Conservation (phyloP, 176 grass and related monocot species). For the Avena atlantica region DNA sequence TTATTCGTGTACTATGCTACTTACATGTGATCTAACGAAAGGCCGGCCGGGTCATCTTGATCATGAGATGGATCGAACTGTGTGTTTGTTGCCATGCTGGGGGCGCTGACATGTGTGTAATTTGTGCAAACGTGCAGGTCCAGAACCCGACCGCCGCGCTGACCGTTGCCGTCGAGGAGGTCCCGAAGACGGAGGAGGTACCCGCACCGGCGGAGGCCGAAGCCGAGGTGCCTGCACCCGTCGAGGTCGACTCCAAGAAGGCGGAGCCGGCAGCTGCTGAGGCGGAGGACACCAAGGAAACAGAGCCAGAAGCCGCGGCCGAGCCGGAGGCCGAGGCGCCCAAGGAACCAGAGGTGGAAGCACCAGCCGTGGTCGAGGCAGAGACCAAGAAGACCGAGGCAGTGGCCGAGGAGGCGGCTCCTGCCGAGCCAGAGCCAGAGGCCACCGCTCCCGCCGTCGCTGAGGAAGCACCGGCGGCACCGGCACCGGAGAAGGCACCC, state of each 20-base stretch:
- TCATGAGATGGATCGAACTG: not conserved
- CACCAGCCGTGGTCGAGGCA: conserved; percentile 7
- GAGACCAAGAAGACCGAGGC: conserved; percentile 35
- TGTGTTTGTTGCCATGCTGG: not conserved
- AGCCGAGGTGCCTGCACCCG: conserved; percentile 8
- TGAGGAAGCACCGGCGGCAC: not conserved
- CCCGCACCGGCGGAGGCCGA: conserved; percentile 41
- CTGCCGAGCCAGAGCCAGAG: conserved; percentile 40
- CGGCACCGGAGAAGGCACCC: not conserved
- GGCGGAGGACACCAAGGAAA: conserved; percentile 29
- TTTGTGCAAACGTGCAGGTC: conserved; percentile 50
- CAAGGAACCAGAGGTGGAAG: not conserved
- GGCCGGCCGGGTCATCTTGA: too few relatives aligned
- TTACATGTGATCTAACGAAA: too few relatives aligned
- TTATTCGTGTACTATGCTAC: too few relatives aligned
- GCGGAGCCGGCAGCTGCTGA: conserved; percentile 5
- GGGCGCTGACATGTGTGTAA: not conserved
- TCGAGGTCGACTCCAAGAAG: conserved; percentile 26
- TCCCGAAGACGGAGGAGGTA: conserved; percentile 40
- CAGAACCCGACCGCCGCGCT: conserved; percentile 56
- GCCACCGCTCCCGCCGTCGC: not conserved
- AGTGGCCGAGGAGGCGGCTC: not conserved
- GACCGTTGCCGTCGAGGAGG: conserved; percentile 38
- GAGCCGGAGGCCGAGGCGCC: too few relatives aligned
- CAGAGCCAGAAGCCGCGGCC: too few relatives aligned